These are phyloP conservation scores for Tetrahymena malaccensis DNA, from an alignment of 73 alveolate genomes.

Conservation along the genomic window DNA sequence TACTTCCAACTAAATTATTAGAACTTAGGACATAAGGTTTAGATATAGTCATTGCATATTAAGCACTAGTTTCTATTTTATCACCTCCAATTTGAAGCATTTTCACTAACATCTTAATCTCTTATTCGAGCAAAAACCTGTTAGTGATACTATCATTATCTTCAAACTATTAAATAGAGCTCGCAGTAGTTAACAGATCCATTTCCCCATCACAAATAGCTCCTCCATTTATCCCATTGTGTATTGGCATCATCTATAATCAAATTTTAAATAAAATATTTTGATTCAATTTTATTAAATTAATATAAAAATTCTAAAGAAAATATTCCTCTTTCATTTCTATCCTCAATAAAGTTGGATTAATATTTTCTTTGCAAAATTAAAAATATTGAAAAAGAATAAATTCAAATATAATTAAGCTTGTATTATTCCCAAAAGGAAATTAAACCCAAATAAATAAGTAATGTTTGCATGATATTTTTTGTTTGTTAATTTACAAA, in stretches of 20 bases:
- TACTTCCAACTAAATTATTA: neutral
- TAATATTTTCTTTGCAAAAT: no score
- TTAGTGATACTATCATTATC: neutral
- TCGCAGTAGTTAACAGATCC: neutral
- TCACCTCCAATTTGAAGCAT: neutral
- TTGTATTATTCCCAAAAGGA: no score
- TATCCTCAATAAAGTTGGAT: no score
- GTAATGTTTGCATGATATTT: no score
- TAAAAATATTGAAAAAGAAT: no score
- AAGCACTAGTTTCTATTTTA: neutral
- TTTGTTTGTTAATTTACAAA: no score
- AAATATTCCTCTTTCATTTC: no score
- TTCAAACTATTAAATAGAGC: neutral
- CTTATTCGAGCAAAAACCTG: neutral
- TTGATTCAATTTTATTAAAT: no score
- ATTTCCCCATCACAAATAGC: neutral
- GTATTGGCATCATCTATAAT: neutral
- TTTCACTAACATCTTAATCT: neutral
- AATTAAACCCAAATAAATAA: no score
- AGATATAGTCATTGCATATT: neutral
- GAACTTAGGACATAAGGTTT: neutral
- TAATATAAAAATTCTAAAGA: no score
- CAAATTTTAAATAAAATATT: no score
- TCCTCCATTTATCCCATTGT: neutral
- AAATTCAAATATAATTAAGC: no score